Percentiles rank a stretch among this genome's conserved stretches.
phyloP scores from a whole-genome alignment of 768 basidiomycete species.

The Daedaleopsis sinensis region DNA sequence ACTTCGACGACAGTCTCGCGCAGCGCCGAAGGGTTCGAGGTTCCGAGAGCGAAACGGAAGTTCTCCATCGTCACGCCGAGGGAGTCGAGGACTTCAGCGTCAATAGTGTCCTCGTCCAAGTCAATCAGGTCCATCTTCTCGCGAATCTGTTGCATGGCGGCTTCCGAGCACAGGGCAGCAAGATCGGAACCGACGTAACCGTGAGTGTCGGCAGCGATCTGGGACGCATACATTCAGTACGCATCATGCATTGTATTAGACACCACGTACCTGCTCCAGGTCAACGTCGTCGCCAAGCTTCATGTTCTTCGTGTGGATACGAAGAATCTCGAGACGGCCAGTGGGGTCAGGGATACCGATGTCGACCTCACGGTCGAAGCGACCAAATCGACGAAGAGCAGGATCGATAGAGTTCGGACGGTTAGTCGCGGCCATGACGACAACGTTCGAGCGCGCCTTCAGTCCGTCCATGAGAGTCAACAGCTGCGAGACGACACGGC shows the following conservation, averaged over 20 bases:
- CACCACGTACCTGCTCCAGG: slow-evolving; percentile 75
- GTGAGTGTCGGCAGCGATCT: slow-evolving; percentile 99
- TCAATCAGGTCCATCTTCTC: slow-evolving; percentile 99
- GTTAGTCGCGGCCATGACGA: slow-evolving; percentile 99
- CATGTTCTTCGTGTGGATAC: slow-evolving; percentile 99
- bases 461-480: slow-evolving; percentile 99
- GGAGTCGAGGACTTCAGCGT: slow-evolving; percentile 98
- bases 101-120: slow-evolving; percentile 96
- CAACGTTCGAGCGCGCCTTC: slow-evolving; percentile 98
- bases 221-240: slow-evolving; percentile 20
- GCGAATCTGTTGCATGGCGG: slow-evolving; percentile 99
- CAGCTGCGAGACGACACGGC: slow-evolving; percentile 97
- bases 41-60: slow-evolving; percentile 98
- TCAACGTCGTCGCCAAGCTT: slow-evolving; percentile 96
- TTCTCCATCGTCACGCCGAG: slow-evolving; percentile 99
- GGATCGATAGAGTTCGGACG: slow-evolving; percentile 99
- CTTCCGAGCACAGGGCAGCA: slow-evolving; percentile 97
- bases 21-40: slow-evolving; percentile 96
- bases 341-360: slow-evolving; percentile 99
- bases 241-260: neutral
- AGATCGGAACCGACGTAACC: slow-evolving; percentile 99
- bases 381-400: slow-evolving; percentile 96
- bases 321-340: slow-evolving; percentile 96
- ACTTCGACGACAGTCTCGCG: slow-evolving; percentile 99
- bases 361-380: slow-evolving; percentile 99